Evolutionary conservation across 176 grass and related monocot genomes (phyloP), one percentile per base, ranked within the genome.

Genomic region (Oryza longistaminata): DNA sequence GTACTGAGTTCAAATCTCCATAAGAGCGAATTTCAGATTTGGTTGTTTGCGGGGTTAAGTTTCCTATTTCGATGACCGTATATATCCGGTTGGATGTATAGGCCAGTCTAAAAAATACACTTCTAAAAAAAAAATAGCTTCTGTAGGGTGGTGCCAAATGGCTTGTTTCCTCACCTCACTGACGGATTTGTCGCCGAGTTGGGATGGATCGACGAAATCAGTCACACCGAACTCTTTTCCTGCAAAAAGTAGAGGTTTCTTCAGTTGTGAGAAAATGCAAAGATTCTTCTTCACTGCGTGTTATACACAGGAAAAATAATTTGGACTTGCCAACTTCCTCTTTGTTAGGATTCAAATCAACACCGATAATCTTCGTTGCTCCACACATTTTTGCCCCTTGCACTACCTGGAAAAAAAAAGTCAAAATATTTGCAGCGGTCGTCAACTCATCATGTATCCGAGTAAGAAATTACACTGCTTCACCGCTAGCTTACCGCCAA

Each of bases 341-440:
- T 79, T 88, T 94, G 71, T 72, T 80, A 60, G 90, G 74, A 83
- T 90, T 92, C 68, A 92, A 5, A 83, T 94, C 92, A 37, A 94
- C 80, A 27, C 92, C 90, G 46, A 94, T 88, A 8, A 92, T 90
- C 75, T 69, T 86, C 7, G 90, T 68, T 43, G 87, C 90, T 66
- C 92, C 90, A 65, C 79, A 87, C 77, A 94, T 52, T 60, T 91
- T 94, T 0, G 90, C 90, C 6, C 90, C 92, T 85, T 94, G 90
- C 3, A 82, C 87, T 39, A 83, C 92, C 92, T 94, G 82, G 22
- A 40, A 24, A 19, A 64, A 5, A 27, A 24, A 24, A 24, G 9
- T 13, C 2, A 68, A 71, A 68, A 71, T 58, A 75, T 17, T 73
- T 40, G 39, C 27, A 3, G 19, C 0, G 9, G 11, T 3, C 29